A percentile compares a stretch with the other conserved stretches of the same genome.
phyloP scores from a whole-genome alignment of 257 asterid species.

The Rehmannia glutinosa region DNA sequence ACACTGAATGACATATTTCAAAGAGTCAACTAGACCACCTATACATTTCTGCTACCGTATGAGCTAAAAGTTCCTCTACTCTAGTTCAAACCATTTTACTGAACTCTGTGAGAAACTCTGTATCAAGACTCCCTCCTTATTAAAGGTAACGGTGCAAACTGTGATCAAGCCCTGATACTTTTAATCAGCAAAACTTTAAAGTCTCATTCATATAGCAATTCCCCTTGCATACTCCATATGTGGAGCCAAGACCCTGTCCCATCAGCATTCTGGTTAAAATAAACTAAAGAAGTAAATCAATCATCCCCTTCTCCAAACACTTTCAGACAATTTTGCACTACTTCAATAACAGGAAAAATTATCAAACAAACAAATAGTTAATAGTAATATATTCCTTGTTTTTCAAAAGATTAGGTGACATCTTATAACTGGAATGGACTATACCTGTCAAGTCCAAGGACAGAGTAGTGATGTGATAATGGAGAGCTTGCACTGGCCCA shows the following conservation, averaged over 20 bases:
- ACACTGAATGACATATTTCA: too few species aligned
- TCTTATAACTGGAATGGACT: not conserved
- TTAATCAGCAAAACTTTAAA: not conserved
- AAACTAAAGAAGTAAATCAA: too few species aligned
- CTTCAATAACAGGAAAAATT: not conserved
- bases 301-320: too few species aligned
- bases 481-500: conserved; percentile 32
- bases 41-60: not conserved
- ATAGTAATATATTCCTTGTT: not conserved
- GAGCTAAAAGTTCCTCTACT: not conserved
- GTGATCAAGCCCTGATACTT: too few species aligned
- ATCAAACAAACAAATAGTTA: not conserved
- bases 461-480: conserved; percentile 64
- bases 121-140: too few species aligned
- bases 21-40: too few species aligned
- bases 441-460: conserved; percentile 83
- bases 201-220: not conserved
- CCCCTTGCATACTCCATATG: too few species aligned
- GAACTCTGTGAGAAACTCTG: too few species aligned
- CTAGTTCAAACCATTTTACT: not conserved
- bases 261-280: too few species aligned
- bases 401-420: not conserved
- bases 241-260: too few species aligned
- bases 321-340: too few species aligned
- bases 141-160: too few species aligned